Conservation (phyloP, 1,284 basidiomycete genomes). For the Wolfiporia cocos region DNA sequence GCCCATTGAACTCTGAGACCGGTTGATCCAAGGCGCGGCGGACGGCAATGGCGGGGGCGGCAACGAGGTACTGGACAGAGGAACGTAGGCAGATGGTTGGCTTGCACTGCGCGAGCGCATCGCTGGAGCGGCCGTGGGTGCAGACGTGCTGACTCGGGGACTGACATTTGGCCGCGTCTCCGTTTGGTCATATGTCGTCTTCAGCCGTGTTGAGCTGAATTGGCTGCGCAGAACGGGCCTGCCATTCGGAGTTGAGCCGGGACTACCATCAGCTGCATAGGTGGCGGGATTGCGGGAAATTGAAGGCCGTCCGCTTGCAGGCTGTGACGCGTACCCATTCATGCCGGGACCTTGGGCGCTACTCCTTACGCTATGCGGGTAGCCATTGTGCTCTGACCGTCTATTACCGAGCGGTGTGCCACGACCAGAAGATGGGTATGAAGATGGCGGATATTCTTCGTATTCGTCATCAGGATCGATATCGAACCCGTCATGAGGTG, state of each 20-base stretch:
- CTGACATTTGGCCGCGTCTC: conserved; percentile 19
- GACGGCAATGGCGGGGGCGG: conserved; percentile 54
- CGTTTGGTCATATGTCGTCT: conserved; percentile 41
- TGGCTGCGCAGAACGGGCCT: conserved; percentile 58
- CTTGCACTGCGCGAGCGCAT: conserved; percentile 68
- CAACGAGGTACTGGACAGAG: conserved; percentile 33
- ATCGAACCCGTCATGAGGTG: conserved; percentile 61
- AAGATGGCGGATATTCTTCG: conserved; percentile 60
- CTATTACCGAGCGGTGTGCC: conserved; percentile 60
- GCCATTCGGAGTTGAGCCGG: conserved; percentile 36
- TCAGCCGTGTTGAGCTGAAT: conserved; percentile 62
- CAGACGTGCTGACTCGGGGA: conserved; percentile 13
- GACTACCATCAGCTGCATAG: conserved; percentile 44
- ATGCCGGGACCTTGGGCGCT: conserved; percentile 15
- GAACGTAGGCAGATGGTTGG: conserved; percentile 65
- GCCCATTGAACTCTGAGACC: conserved; percentile 43
- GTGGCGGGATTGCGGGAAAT: conserved; percentile 43
- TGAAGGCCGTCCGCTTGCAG: conserved; percentile 31
- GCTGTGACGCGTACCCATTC: conserved; percentile 10
- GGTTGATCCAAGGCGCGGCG: conserved; percentile 45
- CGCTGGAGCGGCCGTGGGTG: conserved; percentile 21
- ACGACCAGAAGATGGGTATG: conserved; percentile 53
- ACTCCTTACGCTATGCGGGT: conserved; percentile 18
- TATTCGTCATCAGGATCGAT: conserved; percentile 64
- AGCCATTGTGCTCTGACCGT: conserved; percentile 48